phyloP scores from a whole-genome alignment of 805 yeast genomes.

The Kluyveromyces aestuarii region DNA sequence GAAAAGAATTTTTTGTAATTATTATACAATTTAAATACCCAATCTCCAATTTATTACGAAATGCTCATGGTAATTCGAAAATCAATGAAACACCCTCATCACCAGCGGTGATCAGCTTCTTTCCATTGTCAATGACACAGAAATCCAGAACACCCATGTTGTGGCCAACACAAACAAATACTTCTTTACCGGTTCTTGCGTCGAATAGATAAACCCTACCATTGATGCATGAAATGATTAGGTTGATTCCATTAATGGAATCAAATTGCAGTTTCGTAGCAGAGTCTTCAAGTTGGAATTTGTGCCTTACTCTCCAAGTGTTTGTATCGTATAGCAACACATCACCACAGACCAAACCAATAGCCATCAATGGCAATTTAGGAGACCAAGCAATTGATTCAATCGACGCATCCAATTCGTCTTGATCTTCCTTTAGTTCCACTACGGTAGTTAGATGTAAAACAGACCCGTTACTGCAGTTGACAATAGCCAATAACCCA shows the following conservation, averaged over 20 bases:
- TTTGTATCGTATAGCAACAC: constrained; percentile 73
- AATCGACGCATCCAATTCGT: constrained; percentile 55
- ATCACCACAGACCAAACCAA: constrained; percentile 85
- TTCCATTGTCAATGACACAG: constrained; percentile 54
- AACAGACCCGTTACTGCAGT: constrained; percentile 63
- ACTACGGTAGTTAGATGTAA: constrained; percentile 58
- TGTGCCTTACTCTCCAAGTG: constrained; percentile 78
- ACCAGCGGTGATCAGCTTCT: constrained; percentile 80
- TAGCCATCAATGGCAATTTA: constrained; percentile 56
- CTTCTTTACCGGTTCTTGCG: constrained; percentile 70
- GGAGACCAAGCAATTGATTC: constrained; percentile 83
- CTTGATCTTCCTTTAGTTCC: constrained; percentile 46
- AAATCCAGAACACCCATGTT: constrained; percentile 91
- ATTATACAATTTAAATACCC: background rate
- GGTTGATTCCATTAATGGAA: constrained; percentile 37
- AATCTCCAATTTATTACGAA: background rate
- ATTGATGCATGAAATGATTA: constrained; percentile 72
- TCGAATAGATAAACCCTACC: constrained; percentile 86
- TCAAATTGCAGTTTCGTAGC: constrained; percentile 72
- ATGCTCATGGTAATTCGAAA: constrained; percentile 33
- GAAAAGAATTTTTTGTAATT: background rate
- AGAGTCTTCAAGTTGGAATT: constrained; percentile 66
- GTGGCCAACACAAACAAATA: constrained; percentile 82
- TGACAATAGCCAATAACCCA: constrained; percentile 74
- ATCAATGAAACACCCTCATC: constrained; percentile 92